These are phyloP conservation scores for Suhomyces panamericanus DNA, from an alignment of 1,139 yeast species.

Conservation along the genomic window DNA sequence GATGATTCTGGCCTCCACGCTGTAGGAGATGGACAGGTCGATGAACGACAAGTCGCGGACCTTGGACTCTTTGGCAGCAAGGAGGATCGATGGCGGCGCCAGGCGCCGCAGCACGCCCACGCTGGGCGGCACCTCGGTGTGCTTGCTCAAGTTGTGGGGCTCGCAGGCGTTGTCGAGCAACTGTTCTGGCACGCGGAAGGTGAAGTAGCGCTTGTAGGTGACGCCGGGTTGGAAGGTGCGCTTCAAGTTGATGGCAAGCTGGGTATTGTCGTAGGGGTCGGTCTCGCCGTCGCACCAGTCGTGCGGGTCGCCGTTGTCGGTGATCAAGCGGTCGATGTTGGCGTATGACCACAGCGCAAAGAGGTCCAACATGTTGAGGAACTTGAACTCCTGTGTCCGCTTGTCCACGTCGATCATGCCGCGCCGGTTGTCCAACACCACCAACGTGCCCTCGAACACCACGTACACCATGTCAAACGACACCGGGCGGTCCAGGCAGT, in stretches of 20 bases:
- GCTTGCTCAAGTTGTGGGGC: slow-evolving; percentile 33
- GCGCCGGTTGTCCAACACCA: slow-evolving; percentile 27
- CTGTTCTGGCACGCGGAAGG: slow-evolving; percentile 42
- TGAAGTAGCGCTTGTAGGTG: slow-evolving; percentile 42
- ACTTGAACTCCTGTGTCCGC: slow-evolving; percentile 32
- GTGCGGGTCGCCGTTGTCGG: slow-evolving; percentile 50
- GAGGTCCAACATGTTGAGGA: slow-evolving; percentile 46
- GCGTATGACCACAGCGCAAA: slow-evolving; percentile 52
- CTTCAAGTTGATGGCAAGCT: slow-evolving; percentile 33
- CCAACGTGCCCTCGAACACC: slow-evolving; percentile 33
- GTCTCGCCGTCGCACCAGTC: slow-evolving; percentile 53
- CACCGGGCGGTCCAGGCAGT: slow-evolving; percentile 25
- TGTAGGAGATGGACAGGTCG: slow-evolving; percentile 37
- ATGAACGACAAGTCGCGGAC: slow-evolving; percentile 37
- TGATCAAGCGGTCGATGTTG: slow-evolving; percentile 44
- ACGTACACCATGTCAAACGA: slow-evolving; percentile 40
- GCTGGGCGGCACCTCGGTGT: slow-evolving; percentile 42
- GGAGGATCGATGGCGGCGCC: slow-evolving; percentile 19
- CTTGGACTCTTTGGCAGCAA: slow-evolving; percentile 26
- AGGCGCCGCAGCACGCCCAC: slow-evolving; percentile 30
- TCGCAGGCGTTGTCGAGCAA: slow-evolving; percentile 43
- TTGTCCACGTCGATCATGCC: slow-evolving; percentile 33
- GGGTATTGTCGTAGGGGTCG: slow-evolving; percentile 45
- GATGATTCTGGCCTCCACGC: slow-evolving; percentile 42
- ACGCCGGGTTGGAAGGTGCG: slow-evolving; percentile 31